phyloP scores from a whole-genome alignment of 2,329 filamentous ascomycete genomes.

The Pseudocercospora fijiensis region DNA sequence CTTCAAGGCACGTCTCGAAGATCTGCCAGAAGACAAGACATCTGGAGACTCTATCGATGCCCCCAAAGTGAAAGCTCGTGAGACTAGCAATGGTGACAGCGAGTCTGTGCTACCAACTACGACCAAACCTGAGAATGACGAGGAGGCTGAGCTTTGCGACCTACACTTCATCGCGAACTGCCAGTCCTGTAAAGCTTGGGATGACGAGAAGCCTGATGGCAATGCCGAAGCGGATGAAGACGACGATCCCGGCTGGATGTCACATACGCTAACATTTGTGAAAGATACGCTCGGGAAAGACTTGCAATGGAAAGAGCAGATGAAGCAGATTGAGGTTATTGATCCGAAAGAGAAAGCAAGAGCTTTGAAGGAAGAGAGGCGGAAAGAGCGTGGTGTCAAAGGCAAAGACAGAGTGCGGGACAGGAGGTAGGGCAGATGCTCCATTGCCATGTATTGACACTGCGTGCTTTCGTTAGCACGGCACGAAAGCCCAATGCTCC shows the following conservation, averaged over 20 bases:
- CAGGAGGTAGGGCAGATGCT: constrained; percentile 7
- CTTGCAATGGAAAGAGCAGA: constrained; percentile 83
- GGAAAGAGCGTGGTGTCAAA: constrained; percentile 21
- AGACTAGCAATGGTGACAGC: constrained; percentile 10
- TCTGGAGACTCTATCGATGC: constrained; percentile 3
- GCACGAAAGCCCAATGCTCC: not conserved
- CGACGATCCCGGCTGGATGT: constrained; percentile 72
- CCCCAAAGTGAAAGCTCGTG: constrained; percentile 4
- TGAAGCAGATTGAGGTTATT: constrained; percentile 85
- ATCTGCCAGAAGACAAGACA: constrained; percentile 26
- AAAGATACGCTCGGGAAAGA: constrained; percentile 91
- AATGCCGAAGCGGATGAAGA: constrained; percentile 50
- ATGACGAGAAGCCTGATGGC: constrained; percentile 63
- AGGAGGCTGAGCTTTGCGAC: constrained; percentile 76
- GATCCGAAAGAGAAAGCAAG: constrained; percentile 54
- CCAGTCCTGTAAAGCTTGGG: constrained; percentile 86
- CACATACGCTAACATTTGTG: constrained; percentile 78
- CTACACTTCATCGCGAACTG: constrained; percentile 95
- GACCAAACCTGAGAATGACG: constrained; percentile 54
- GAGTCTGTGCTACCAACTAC: constrained; percentile 12
- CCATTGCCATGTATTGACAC: not conserved
- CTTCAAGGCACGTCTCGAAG: constrained; percentile 75
- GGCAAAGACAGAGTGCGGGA: constrained; percentile 25
- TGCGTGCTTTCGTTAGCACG: not conserved
- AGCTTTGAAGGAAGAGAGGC: constrained; percentile 29